Conservation (phyloP, 768 basidiomycete species). For the Tylopilus subfusipes region DNA sequence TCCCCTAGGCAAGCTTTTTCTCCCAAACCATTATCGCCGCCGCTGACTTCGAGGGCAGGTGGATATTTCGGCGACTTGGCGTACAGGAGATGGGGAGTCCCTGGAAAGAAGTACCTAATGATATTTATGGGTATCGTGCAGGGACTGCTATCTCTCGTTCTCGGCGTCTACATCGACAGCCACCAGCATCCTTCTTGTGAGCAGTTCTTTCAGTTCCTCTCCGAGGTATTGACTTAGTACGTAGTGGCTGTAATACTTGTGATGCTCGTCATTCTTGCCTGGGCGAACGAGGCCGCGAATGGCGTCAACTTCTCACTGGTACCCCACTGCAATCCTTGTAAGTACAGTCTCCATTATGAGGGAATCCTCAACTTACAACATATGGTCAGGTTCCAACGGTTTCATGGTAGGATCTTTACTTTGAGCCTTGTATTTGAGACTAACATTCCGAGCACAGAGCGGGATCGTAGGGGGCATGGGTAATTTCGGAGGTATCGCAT, state of each 20-base stretch:
- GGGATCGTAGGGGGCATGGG: constrained; percentile 41
- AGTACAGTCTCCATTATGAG: background rate
- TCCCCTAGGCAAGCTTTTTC: background rate
- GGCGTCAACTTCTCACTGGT: constrained; percentile 5
- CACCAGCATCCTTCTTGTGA: constrained; percentile 19
- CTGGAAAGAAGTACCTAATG: constrained; percentile 6
- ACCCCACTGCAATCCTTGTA: constrained; percentile 7
- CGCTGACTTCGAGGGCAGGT: background rate
- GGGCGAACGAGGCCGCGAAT: background rate
- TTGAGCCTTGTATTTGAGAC: background rate
- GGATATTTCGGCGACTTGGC: constrained; percentile 6
- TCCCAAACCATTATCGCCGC: background rate
- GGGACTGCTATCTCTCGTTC: constrained; percentile 2
- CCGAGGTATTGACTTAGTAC: background rate
- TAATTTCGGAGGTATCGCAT: constrained; percentile 46
- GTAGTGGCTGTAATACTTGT: background rate
- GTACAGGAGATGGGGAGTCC: constrained; percentile 4
- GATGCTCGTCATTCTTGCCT: background rate
- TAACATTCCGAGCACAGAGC: constrained; percentile 12
- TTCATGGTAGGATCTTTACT: constrained; percentile 27
- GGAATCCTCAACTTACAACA: background rate
- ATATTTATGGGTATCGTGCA: background rate
- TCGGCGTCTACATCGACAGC: constrained; percentile 41
- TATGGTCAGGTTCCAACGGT: constrained; percentile 4
- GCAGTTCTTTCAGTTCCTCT: background rate